Conservation (phyloP, 1,139 yeast species). For the Debaryomycetaceae sp. region DNA sequence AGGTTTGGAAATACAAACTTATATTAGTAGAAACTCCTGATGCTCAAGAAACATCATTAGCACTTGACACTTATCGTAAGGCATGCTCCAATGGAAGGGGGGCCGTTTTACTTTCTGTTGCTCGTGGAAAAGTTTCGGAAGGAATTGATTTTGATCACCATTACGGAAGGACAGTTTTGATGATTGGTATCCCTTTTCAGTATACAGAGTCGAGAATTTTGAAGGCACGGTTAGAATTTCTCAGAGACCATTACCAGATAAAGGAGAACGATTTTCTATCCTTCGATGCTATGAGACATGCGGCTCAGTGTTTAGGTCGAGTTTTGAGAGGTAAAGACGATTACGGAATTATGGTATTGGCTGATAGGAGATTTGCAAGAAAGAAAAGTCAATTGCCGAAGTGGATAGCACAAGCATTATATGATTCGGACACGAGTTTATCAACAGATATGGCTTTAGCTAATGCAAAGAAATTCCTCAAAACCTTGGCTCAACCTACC, state of each 20-base stretch:
- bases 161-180: constrained; percentile 92
- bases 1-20: constrained; percentile 95
- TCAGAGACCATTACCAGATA: constrained; percentile 89
- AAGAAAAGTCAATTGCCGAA: constrained; percentile 88
- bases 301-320: constrained; percentile 97
- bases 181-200: constrained; percentile 99
- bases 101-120: constrained; percentile 91
- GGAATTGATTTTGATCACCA: constrained; percentile 99
- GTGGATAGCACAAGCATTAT: constrained; percentile 92
- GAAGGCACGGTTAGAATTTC: constrained; percentile 89
- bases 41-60: constrained; percentile 96
- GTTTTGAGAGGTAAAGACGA: constrained; percentile 97
- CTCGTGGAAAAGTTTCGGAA: constrained; percentile 98
- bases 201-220: constrained; percentile 94
- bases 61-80: constrained; percentile 89
- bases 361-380: constrained; percentile 87
- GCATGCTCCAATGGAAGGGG: constrained; percentile 98
- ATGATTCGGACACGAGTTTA: constrained; percentile 86
- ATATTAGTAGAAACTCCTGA: constrained; percentile 98
- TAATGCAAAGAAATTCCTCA: constrained; percentile 83
- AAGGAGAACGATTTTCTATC: constrained; percentile 91
- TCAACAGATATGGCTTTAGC: constrained; percentile 98
- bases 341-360: constrained; percentile 97
- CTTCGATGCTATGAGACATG: constrained; percentile 99
- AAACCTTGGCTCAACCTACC: constrained; percentile 93